Conservation (phyloP, 805 yeast species). For the Suhomyces kilbournensis region DNA sequence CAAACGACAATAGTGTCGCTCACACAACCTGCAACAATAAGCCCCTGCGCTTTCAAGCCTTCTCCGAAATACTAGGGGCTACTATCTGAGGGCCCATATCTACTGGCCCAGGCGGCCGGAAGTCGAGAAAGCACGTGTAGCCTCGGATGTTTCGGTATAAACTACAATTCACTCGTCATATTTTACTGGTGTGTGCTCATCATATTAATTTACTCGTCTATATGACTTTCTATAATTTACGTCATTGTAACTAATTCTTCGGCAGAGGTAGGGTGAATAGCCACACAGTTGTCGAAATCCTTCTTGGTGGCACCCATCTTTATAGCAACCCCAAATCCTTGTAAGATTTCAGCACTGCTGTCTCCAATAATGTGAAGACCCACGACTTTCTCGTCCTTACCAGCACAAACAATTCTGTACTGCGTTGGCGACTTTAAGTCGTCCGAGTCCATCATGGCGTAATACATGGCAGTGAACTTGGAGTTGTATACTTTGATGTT, state of each 20-base stretch:
- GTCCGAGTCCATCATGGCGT: conserved; percentile 67
- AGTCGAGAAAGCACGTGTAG: not conserved
- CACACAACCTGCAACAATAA: not conserved
- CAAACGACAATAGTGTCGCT: not conserved
- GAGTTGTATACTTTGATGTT: conserved; percentile 80
- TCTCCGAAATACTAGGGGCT: not conserved
- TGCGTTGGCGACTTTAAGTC: conserved; percentile 80
- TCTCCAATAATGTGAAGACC: conserved; percentile 96
- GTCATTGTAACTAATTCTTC: conserved; percentile 90
- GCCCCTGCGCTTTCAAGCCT: not conserved
- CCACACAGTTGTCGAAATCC: conserved; percentile 94
- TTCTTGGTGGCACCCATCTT: conserved; percentile 99
- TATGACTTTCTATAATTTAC: conserved; percentile 15
- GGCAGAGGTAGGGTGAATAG: conserved; percentile 98
- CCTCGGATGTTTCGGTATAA: not conserved
- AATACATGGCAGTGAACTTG: conserved; percentile 87
- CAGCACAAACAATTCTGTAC: conserved; percentile 77
- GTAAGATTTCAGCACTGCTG: conserved; percentile 84
- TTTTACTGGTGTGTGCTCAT: too few relatives aligned
- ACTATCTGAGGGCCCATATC: not conserved
- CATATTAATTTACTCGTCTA: not conserved
- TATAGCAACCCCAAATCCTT: conserved; percentile 97
- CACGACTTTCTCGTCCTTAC: conserved; percentile 86
- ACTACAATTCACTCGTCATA: not conserved
- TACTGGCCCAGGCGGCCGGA: not conserved